Conservation (phyloP, 2,329 filamentous ascomycete species). For the Colletotrichum endophyticum region DNA sequence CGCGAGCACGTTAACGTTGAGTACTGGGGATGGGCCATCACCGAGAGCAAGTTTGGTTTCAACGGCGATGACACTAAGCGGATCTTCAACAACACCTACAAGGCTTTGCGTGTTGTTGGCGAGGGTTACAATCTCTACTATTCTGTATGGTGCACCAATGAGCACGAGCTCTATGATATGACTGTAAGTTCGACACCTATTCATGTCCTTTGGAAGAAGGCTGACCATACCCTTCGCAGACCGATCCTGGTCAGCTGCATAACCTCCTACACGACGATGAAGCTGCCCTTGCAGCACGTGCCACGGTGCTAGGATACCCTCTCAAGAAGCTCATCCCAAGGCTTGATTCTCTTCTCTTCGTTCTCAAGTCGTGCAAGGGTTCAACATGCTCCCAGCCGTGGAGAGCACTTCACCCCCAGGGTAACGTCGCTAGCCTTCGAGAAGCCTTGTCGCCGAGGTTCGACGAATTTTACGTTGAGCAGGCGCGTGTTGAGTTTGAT, state of each 20-base stretch:
- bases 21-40: constrained; percentile 51
- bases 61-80: constrained; percentile 25
- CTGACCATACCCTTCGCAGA: constrained; percentile 32
- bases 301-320: constrained; percentile 34
- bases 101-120: constrained; percentile 51
- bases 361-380: constrained; percentile 64
- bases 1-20: constrained; percentile 58
- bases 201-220: background rate
- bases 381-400: constrained; percentile 58
- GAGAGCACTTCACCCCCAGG: constrained; percentile 57
- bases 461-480: constrained; percentile 57
- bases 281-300: background rate
- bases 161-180: constrained; percentile 55
- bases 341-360: constrained; percentile 62
- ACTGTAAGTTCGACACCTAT: constrained; percentile 38
- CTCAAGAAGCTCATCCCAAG: constrained; percentile 50
- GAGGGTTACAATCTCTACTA: constrained; percentile 59
- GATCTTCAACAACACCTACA: constrained; percentile 57
- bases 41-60: constrained; percentile 30
- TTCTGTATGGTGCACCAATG: constrained; percentile 58
- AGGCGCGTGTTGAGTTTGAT: constrained; percentile 53
- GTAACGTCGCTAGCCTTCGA: constrained; percentile 51
- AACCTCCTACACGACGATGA: constrained; percentile 29
- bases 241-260: constrained; percentile 52
- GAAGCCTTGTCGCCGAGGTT: constrained; percentile 54